Evolutionary conservation across 129 eudicot genomes (phyloP).

Genomic region (Ambrosia artemisiifolia): DNA sequence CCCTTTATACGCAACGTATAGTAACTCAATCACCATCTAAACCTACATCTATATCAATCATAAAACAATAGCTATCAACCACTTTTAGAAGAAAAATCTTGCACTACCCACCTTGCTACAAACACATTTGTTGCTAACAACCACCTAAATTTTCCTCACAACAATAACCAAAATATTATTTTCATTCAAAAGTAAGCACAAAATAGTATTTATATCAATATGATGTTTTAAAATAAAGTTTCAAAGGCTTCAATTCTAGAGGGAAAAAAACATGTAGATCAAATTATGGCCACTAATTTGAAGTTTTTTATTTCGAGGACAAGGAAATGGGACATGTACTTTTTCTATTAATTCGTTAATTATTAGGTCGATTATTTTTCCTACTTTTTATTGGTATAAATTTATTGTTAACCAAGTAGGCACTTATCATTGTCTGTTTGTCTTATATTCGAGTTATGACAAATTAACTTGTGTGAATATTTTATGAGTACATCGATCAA

Average conservation of each 20-base stretch:
- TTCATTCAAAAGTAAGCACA: neutral
- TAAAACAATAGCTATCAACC: no score
- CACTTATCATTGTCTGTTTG: no score
- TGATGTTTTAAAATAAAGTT: neutral
- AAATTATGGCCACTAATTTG: neutral
- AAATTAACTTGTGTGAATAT: no score
- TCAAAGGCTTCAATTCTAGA: neutral
- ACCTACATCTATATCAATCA: no score
- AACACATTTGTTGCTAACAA: neutral
- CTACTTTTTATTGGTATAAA: neutral
- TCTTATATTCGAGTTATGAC: no score
- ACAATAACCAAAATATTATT: neutral
- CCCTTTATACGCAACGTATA: no score
- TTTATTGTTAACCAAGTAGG: neutral
- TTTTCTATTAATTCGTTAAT: neutral
- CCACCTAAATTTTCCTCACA: neutral
- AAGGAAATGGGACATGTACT: conserved; percentile 6
- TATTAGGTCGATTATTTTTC: neutral
- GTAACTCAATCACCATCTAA: no score
- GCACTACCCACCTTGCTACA: no score
- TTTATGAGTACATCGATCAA: no score
- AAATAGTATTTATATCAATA: neutral
- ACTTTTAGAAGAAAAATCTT: no score
- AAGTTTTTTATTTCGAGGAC: neutral
- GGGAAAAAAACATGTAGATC: conserved; percentile 2